Evolutionary conservation across 768 basidiomycete species (phyloP), one percentile per base, ranked within the genome.

Genomic region (Cystobasidium onofrii): DNA sequence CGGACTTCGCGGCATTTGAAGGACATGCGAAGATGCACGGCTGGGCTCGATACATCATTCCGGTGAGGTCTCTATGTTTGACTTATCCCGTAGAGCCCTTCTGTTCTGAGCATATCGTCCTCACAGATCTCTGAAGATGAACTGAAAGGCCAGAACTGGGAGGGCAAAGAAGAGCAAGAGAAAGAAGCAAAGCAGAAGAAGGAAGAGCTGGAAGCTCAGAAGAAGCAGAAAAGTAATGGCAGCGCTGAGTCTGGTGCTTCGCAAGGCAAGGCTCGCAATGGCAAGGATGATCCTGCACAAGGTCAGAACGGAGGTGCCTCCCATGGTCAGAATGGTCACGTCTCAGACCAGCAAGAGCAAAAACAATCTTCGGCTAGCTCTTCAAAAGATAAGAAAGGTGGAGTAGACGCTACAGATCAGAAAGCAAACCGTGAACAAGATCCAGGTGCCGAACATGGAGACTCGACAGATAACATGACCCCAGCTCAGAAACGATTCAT

Each of bases 371-470:
- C 9, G n/a, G 25, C n/a, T 12, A 25, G 31, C 15, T n/a, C n/a
- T 27, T 9, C 27, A 27, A 36, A 63, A n/a, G 61, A 63, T 27
- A 34, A 63, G n/a, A 63, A 23, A 36, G 23, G 61, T 20, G 61
- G 61, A 23, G 61, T n/a, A 15, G 61, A 25, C n/a, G 9, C 25
- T 63, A n/a, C 25, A 63, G 61, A 63, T 20, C 61, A 63, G 34
- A 63, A 63, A 27, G 31, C 61, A 3, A 63, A 63, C n/a, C 27
- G 61, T 15, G 61, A 63, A 27, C 27, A 63, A 63, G 61, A 63
- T 29, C 10, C 61, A 29, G 61, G 61, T 36, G 61, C 33, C 25
- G 61, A 63, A 20, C 61, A 63, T 63, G 61, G 61, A 23, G 61
- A 63, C 6, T 34, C 61, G n/a, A 34, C 33, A 3, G 23, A 63